phyloP scores from a whole-genome alignment of 1,284 basidiomycete species.

The Rhodotorula sp. region DNA sequence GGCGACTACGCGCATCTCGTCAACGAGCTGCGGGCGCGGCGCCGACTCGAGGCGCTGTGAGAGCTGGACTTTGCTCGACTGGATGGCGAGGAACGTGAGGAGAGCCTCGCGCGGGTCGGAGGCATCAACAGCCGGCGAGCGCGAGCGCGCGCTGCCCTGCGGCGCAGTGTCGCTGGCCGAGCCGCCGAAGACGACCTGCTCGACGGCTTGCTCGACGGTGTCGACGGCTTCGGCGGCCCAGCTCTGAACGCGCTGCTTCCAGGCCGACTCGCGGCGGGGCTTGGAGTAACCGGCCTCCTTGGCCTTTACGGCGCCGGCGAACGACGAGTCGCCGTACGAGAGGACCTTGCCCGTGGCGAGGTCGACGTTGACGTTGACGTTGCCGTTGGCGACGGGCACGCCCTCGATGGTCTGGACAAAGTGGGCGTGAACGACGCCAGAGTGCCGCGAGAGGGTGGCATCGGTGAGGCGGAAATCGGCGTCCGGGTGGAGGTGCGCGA shows the following conservation, averaged over 20 bases:
- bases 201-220: conserved; percentile 7
- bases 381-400: conserved; percentile 83
- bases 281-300: not conserved
- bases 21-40: conserved; percentile 20
- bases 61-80: conserved; percentile 26
- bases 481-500: conserved; percentile 32
- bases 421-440: conserved; percentile 42
- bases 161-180: conserved; percentile 18
- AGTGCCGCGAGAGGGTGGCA: conserved; percentile 42
- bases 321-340: conserved; percentile 42
- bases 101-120: conserved; percentile 39
- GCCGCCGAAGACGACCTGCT: conserved; percentile 31
- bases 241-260: conserved; percentile 28
- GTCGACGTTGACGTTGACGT: conserved; percentile 62
- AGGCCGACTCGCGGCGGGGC: not conserved
- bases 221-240: conserved; percentile 26
- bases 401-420: conserved; percentile 70
- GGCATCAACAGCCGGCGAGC: too few species aligned
- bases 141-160: conserved; percentile 11
- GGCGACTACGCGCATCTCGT: conserved; percentile 9
- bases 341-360: conserved; percentile 55
- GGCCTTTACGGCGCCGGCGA: conserved; percentile 25
- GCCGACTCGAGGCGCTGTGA: conserved; percentile 16
- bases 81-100: conserved; percentile 34
- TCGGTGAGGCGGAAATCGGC: conserved; percentile 38